Base-by-base conservation (phyloP, 768 basidiomycete species). In the Trametes gibbosa region DNA sequence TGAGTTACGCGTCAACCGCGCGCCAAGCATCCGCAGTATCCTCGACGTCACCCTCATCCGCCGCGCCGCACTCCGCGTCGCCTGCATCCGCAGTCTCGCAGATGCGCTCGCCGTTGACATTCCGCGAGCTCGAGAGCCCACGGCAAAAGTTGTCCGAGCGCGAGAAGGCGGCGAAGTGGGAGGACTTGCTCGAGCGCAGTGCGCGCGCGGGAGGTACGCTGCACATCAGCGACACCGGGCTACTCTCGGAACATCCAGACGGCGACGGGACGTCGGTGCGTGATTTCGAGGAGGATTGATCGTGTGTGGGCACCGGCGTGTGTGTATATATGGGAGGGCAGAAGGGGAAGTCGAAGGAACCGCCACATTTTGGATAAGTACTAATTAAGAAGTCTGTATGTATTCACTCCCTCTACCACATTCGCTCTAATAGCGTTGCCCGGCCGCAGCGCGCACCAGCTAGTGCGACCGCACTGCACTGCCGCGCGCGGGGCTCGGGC, bases 141-240 rank as follows among this genome's bases (percentile, higher is more conserved):
- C 70, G 72, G 53, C 70, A 71, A 23, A 76, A 71, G 42, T 70
- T 85, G 68, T 83, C 83, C 24, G 86, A 89, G 68, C 73, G 81
- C 65, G 87, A 92, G 73, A 92, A 92, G 75, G 79, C 80, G 7
- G 82, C 79, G 13, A 82, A 81, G 65, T 91, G 88, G 89, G 80
- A 87, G 55, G 84, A 85, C 59, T 65, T 91, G 54, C 71, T 90
- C 59, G 79, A 82, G 68, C 77, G 80, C 64, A 90, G 89, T 65
- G 86, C 79, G 41, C 71, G 72, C 50, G 90, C 90, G 1, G 90
- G 90, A 0, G 90, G 90, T 43, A 92, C 90, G 52, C 68, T 91
- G 54, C 86, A 84, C 64, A 67, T 90, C 6, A 80, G 75, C 5
- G 64, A 67, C 34, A 75, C 76, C 8, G 76, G 73, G 19, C 71